These are phyloP conservation scores for Backusella australiensis DNA, from an alignment of 192 early-diverging fungal species.

Conservation along the genomic window DNA sequence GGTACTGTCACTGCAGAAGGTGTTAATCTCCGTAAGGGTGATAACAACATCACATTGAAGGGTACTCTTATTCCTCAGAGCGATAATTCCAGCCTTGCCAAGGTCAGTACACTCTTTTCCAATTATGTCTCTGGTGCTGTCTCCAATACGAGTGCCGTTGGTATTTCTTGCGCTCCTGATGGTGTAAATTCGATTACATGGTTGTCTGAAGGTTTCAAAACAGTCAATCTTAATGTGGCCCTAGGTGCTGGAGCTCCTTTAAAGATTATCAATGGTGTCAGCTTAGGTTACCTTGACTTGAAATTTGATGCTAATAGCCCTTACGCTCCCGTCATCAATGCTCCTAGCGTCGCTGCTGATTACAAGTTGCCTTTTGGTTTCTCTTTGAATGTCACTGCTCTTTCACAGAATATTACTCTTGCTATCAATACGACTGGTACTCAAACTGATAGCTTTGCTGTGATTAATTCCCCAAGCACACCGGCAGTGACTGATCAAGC, in stretches of 20 bases:
- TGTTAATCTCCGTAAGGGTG: too few relatives aligned
- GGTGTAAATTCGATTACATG: conserved; percentile 45
- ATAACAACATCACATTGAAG: too few relatives aligned
- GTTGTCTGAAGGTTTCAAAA: conserved; percentile 48
- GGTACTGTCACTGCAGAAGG: too few relatives aligned
- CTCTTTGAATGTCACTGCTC: conserved; percentile 51
- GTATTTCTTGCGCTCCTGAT: conserved; percentile 50
- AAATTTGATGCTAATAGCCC: conserved; percentile 42
- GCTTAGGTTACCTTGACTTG: conserved; percentile 51
- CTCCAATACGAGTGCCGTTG: too few relatives aligned
- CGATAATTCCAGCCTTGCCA: too few relatives aligned
- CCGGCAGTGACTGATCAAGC: conserved; percentile 39
- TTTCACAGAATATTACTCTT: conserved; percentile 52
- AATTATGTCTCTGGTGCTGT: too few relatives aligned
- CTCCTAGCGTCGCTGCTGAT: conserved; percentile 42
- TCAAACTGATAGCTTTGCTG: conserved; percentile 26
- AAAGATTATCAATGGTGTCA: conserved; percentile 50
- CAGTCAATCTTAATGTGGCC: conserved; percentile 48
- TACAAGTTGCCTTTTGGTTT: conserved; percentile 64
- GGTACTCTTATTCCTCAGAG: too few relatives aligned
- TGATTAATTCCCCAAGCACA: conserved; percentile 17
- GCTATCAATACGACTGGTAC: conserved; percentile 21
- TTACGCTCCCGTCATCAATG: conserved; percentile 48
- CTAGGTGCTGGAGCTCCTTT: conserved; percentile 39
- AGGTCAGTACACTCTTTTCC: too few relatives aligned